phyloP scores from a whole-genome alignment of 169 alveolate genomes.

The Neospora caninum region DNA sequence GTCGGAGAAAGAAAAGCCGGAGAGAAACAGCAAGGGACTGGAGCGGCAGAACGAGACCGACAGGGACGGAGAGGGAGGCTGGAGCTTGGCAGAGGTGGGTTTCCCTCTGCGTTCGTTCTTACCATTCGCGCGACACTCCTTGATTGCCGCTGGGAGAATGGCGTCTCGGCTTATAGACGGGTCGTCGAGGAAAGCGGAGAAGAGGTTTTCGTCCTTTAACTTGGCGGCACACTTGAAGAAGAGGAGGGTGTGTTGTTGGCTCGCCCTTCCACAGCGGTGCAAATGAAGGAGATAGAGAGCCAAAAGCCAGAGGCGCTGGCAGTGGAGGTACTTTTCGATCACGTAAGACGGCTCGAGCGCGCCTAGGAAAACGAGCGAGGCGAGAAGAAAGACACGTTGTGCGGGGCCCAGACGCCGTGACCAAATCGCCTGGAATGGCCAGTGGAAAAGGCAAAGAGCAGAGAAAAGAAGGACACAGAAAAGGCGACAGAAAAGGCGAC shows the following conservation, averaged over 20 bases:
- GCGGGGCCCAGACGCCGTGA: too few species aligned
- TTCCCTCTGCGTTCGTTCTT: neutral
- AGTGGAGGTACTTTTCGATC: conserved; percentile 63
- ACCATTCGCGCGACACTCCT: conserved; percentile 64
- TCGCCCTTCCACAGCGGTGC: conserved; percentile 54
- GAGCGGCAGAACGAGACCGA: too few species aligned
- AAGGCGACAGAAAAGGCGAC: too few species aligned
- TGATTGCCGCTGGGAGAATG: conserved; percentile 53
- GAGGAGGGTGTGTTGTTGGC: conserved; percentile 59
- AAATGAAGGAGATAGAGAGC: conserved; percentile 64
- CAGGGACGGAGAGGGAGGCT: too few species aligned
- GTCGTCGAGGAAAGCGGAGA: conserved; percentile 61
- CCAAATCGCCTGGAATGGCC: too few species aligned
- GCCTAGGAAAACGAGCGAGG: neutral
- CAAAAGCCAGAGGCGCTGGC: conserved; percentile 62
- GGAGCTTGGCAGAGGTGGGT: too few species aligned
- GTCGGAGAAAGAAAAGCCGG: too few species aligned
- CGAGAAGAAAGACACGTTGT: neutral
- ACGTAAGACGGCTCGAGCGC: conserved; percentile 68
- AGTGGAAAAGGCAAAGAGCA: too few species aligned
- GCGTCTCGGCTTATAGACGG: conserved; percentile 60
- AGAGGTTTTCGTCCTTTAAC: conserved; percentile 57
- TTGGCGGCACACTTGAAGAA: conserved; percentile 65
- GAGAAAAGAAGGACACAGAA: too few species aligned
- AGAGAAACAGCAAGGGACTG: too few species aligned